Percentiles rank a stretch among this genome's conserved stretches.
Evolutionary conservation across 2,329 filamentous ascomycete genomes (phyloP).

Genomic region (Ceratocystiopsis brevicomis): DNA sequence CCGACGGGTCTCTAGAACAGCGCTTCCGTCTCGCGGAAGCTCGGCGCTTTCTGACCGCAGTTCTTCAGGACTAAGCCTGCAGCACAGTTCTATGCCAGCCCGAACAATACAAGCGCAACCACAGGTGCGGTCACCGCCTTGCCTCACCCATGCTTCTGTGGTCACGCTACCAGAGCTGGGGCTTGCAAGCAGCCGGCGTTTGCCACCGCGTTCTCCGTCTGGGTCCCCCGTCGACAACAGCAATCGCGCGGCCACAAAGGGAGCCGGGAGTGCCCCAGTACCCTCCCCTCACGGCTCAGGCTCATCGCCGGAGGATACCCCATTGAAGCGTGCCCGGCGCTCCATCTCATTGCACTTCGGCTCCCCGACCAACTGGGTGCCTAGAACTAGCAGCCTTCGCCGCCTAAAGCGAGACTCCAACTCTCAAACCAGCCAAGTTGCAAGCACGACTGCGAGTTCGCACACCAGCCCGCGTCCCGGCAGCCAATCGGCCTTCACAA

Average conservation of each 20-base stretch:
- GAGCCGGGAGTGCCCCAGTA: background rate
- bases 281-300: background rate
- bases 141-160: constrained; percentile 18
- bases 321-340: constrained; percentile 27
- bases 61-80: constrained; percentile 4
- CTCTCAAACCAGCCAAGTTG: background rate
- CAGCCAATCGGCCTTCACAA: constrained; percentile 12
- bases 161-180: constrained; percentile 9
- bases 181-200: background rate
- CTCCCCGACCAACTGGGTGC: constrained; percentile 36
- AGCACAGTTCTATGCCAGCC: constrained; percentile 13
- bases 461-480: background rate
- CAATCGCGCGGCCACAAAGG: background rate
- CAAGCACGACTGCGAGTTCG: background rate
- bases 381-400: constrained; percentile 36
- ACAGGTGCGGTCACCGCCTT: constrained; percentile 14
- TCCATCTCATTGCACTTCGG: constrained; percentile 42
- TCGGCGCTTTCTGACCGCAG: constrained; percentile 12
- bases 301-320: constrained; percentile 19
- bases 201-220: constrained; percentile 1
- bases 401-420: constrained; percentile 29
- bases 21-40: constrained; percentile 12
- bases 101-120: constrained; percentile 13
- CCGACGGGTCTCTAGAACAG: constrained; percentile 16
- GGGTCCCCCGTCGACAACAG: background rate